Conservation (phyloP, 345 rosid species). For the Trapa incisa region DNA sequence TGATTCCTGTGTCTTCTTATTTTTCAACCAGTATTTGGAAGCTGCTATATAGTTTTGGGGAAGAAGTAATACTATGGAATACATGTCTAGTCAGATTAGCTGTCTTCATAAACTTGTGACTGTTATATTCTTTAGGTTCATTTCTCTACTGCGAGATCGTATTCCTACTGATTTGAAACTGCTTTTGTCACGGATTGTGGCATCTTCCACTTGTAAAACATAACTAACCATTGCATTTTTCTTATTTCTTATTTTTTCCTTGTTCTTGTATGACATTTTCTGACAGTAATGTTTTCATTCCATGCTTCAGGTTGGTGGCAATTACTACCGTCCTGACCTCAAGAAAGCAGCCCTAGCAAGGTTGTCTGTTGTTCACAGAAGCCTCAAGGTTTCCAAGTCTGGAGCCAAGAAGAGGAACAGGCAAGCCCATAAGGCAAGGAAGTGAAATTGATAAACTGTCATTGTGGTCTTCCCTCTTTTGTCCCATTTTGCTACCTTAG, state of each 20-base stretch:
- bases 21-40: not conserved
- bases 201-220: not conserved
- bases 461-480: not conserved
- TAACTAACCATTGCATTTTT: not conserved
- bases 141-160: too few species aligned
- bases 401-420: constrained; percentile 92
- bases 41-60: not conserved
- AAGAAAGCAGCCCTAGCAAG: constrained; percentile 84
- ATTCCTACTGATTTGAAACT: not conserved
- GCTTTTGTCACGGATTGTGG: not conserved
- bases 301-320: constrained; percentile 52
- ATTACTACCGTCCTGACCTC: constrained; percentile 84
- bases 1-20: not conserved
- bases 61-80: not conserved
- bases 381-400: constrained; percentile 73
- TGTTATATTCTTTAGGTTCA: too few species aligned
- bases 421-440: constrained; percentile 37
- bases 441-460: constrained; percentile 11
- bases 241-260: not conserved
- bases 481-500: not conserved
- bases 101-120: not conserved
- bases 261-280: not conserved
- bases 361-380: constrained; percentile 61
- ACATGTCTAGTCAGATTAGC: too few species aligned
- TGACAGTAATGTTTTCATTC: too few species aligned